These are phyloP conservation scores for Chlorophyllum brunneum DNA, from an alignment of 768 basidiomycete genomes.

Conservation along the genomic window DNA sequence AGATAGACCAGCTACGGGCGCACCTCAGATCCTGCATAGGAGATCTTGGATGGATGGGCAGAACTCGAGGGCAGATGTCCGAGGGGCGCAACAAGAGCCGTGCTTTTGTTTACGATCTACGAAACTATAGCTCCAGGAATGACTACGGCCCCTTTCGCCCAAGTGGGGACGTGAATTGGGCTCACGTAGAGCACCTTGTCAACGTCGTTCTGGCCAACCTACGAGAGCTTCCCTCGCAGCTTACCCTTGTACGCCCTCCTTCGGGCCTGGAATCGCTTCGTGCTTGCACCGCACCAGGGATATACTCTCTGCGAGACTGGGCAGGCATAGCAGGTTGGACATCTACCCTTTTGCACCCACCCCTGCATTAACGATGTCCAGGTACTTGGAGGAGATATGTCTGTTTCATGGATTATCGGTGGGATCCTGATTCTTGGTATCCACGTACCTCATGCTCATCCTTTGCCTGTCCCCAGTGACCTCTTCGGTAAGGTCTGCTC, in stretches of 20 bases:
- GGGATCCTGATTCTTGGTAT: background rate
- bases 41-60: background rate
- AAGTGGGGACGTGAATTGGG: conserved; percentile 51
- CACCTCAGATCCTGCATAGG: conserved; percentile 48
- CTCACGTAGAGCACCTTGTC: conserved; percentile 56
- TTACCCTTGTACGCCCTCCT: conserved; percentile 40
- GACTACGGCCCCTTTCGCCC: conserved; percentile 57
- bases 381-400: conserved; percentile 72
- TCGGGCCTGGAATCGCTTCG: conserved; percentile 48
- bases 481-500: conserved; percentile 34
- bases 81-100: conserved; percentile 45
- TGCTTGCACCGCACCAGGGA: conserved; percentile 50
- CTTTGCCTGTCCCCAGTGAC: conserved; percentile 25
- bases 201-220: conserved; percentile 52
- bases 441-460: background rate
- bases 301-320: conserved; percentile 49
- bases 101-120: conserved; percentile 60
- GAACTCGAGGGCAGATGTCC: conserved; percentile 17
- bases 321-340: conserved; percentile 59
- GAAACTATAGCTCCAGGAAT: conserved; percentile 47
- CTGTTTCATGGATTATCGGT: conserved; percentile 80
- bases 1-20: conserved; percentile 18
- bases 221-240: conserved; percentile 36
- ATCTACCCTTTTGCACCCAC: background rate
- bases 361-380: conserved; percentile 15